Evolutionary conservation across 2,329 filamentous ascomycete species (phyloP).

Genomic region (Xylaria hypoxylon): DNA sequence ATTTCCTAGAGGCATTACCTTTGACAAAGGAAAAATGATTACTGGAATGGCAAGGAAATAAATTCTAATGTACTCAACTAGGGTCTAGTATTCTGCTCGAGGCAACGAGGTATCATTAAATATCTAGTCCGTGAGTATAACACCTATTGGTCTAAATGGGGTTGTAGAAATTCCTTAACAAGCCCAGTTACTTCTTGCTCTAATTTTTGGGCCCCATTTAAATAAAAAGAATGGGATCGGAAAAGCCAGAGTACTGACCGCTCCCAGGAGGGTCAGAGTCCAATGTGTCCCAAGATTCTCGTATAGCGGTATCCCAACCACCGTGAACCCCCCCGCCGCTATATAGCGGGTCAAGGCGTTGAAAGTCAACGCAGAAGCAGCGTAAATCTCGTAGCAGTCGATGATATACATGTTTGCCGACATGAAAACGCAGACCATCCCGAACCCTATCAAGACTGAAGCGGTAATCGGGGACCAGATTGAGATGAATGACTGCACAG

Average conservation of each 20-base stretch:
- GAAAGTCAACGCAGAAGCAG: constrained; percentile 57
- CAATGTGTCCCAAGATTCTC: constrained; percentile 53
- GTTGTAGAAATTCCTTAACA: neutral
- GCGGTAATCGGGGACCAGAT: constrained; percentile 56
- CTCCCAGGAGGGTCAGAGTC: constrained; percentile 55
- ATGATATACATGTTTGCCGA: constrained; percentile 61
- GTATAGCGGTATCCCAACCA: constrained; percentile 51
- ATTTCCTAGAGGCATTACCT: too few species aligned
- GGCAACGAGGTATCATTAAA: too few species aligned
- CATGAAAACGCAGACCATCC: constrained; percentile 57
- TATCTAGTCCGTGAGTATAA: neutral
- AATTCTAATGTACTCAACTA: neutral
- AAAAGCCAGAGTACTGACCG: constrained; percentile 54
- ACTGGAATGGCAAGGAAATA: neutral
- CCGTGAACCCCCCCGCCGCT: constrained; percentile 53
- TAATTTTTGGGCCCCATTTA: constrained; percentile 51
- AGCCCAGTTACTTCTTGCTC: constrained; percentile 50
- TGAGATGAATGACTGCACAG: constrained; percentile 39
- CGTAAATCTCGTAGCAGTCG: constrained; percentile 56
- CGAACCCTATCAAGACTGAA: constrained; percentile 56
- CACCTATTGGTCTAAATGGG: neutral
- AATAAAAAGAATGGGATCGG: constrained; percentile 61
- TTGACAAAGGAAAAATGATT: too few species aligned
- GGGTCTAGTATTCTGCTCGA: neutral
- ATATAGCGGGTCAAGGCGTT: constrained; percentile 57